A percentile compares a stretch with the other conserved stretches of the same genome.
phyloP scores from a whole-genome alignment of 257 asterid genomes.

The Nyctanthes arbortristis region DNA sequence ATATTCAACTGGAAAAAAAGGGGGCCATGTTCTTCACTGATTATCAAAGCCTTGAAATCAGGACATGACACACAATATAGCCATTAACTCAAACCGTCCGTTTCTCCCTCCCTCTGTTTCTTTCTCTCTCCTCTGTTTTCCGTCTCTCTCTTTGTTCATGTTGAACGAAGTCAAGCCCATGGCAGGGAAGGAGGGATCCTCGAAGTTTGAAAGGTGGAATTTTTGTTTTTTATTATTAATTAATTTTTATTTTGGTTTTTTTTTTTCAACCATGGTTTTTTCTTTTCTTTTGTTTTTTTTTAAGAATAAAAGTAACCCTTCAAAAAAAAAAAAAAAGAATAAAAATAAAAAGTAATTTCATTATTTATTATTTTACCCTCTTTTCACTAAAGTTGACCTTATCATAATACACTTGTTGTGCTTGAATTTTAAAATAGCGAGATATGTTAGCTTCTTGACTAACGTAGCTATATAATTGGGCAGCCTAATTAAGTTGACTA shows the following conservation, averaged over 20 bases:
- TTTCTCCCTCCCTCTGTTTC: not conserved
- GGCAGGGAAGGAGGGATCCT: not conserved
- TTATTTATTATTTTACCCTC: too few species aligned
- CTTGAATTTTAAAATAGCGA: not conserved
- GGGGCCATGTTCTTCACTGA: constrained; percentile 48
- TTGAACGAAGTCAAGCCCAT: not conserved
- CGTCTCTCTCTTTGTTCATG: not conserved
- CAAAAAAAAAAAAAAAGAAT: too few species aligned
- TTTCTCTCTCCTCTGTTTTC: too few species aligned
- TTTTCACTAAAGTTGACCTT: too few species aligned
- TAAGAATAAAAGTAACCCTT: too few species aligned
- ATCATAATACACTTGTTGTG: too few species aligned
- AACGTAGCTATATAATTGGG: not conserved
- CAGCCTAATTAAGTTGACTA: not conserved
- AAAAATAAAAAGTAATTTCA: too few species aligned
- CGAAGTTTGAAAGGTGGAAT: not conserved
- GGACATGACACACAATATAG: constrained; percentile 33
- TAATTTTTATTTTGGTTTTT: constrained; percentile 9
- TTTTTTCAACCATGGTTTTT: too few species aligned
- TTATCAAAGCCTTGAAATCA: constrained; percentile 39
- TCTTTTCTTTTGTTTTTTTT: too few species aligned
- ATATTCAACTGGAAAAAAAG: constrained; percentile 56
- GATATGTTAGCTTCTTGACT: not conserved
- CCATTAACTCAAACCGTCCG: constrained; percentile 15
- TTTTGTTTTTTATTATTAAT: not conserved